Evolutionary conservation across 805 yeast genomes (phyloP).

Genomic region (Komagataella pastoris): DNA sequence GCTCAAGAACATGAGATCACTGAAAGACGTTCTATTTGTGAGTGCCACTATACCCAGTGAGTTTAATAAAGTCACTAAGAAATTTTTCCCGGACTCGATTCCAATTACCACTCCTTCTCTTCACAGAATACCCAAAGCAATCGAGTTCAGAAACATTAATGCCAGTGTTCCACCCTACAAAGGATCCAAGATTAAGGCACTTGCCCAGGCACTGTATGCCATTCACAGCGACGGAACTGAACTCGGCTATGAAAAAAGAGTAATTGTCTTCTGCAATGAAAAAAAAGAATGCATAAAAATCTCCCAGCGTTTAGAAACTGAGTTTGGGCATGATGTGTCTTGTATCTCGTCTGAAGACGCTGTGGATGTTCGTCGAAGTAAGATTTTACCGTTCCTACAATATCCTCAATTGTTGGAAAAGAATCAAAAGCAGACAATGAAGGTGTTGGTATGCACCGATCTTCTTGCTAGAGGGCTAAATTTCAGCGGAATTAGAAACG

Average conservation of each 20-base stretch:
- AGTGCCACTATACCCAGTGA: constrained; percentile 85
- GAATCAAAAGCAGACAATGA: constrained; percentile 22
- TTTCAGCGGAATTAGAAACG: constrained; percentile 69
- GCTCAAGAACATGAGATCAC: constrained; percentile 31
- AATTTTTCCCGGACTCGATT: constrained; percentile 49
- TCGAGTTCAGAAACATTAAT: constrained; percentile 64
- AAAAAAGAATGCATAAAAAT: constrained; percentile 49
- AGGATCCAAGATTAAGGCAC: constrained; percentile 72
- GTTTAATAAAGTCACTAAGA: constrained; percentile 48
- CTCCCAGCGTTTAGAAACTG: constrained; percentile 34
- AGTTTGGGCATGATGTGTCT: constrained; percentile 43
- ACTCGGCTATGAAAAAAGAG: constrained; percentile 59
- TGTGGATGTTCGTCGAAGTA: constrained; percentile 41
- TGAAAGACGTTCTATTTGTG: constrained; percentile 59
- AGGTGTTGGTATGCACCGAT: constrained; percentile 79
- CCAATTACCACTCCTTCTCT: constrained; percentile 68
- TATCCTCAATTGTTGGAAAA: constrained; percentile 32
- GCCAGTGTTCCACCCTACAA: constrained; percentile 68
- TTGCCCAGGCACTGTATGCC: constrained; percentile 81
- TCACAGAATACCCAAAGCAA: constrained; percentile 70
- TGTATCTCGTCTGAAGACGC: constrained; percentile 58
- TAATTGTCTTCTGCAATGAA: constrained; percentile 74
- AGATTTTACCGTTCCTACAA: constrained; percentile 48
- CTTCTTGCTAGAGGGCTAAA: constrained; percentile 83
- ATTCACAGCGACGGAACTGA: constrained; percentile 79